Percentiles rank a stretch among this genome's conserved stretches.
phyloP scores from a whole-genome alignment of 1,139 yeast genomes.

The Candida sp. region DNA sequence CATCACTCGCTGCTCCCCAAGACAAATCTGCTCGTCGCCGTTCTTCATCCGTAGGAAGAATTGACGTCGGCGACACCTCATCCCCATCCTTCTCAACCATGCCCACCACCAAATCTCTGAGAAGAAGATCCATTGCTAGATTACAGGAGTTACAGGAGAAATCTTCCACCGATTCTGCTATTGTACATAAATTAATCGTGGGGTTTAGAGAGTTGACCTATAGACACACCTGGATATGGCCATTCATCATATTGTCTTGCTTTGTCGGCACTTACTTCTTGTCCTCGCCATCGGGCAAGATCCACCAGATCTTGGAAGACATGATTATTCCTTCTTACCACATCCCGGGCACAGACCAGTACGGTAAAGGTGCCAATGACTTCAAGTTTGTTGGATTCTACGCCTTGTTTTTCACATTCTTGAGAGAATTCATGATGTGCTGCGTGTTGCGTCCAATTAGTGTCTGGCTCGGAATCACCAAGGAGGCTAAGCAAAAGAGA shows the following conservation, averaged over 20 bases:
- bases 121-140: constrained; percentile 38
- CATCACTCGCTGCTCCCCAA: constrained; percentile 4
- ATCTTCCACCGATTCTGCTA: constrained; percentile 41
- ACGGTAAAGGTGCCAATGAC: constrained; percentile 90
- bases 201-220: constrained; percentile 64
- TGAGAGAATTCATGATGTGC: constrained; percentile 93
- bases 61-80: constrained; percentile 57
- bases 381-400: constrained; percentile 78
- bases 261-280: constrained; percentile 46
- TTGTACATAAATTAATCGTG: constrained; percentile 53
- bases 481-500: constrained; percentile 67
- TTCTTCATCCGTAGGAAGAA: constrained; percentile 61
- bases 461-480: constrained; percentile 50
- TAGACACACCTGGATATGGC: constrained; percentile 83
- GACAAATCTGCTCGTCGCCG: constrained; percentile 32
- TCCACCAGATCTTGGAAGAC: constrained; percentile 62
- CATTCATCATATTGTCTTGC: constrained; percentile 51
- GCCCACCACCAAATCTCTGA: constrained; percentile 39
- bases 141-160: constrained; percentile 29
- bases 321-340: constrained; percentile 75
- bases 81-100: constrained; percentile 56
- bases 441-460: constrained; percentile 78
- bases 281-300: constrained; percentile 55
- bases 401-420: constrained; percentile 87
- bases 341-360: constrained; percentile 58